These are phyloP conservation scores for Fagus crenata DNA, from an alignment of 306 rosid species.

Conservation along the genomic window DNA sequence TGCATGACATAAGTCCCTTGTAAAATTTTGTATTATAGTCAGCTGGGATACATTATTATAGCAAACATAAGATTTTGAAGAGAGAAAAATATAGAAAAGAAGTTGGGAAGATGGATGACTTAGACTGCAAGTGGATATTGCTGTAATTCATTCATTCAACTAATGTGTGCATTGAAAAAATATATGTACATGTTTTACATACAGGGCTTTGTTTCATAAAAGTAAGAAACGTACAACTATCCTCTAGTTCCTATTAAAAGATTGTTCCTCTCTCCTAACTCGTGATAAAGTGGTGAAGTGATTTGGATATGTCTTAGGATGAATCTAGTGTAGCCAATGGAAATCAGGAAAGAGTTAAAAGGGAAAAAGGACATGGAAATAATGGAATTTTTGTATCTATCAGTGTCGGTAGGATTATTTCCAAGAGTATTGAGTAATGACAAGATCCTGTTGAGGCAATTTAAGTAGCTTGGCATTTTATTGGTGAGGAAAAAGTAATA, in stretches of 20 bases:
- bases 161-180: not conserved
- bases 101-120: conserved; percentile 23
- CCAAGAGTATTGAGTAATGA: too few species aligned
- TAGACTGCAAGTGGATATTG: not conserved
- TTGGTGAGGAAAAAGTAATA: too few species aligned
- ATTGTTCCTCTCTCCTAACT: not conserved
- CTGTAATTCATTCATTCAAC: not conserved
- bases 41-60: conserved; percentile 27
- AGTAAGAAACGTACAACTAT: not conserved
- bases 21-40: conserved; percentile 37
- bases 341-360: not conserved
- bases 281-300: not conserved
- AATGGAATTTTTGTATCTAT: too few species aligned
- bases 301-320: not conserved
- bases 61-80: conserved; percentile 37
- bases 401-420: too few species aligned
- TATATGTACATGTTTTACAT: not conserved
- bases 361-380: not conserved
- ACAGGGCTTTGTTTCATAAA: not conserved
- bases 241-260: not conserved
- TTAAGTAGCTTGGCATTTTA: too few species aligned
- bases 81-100: conserved; percentile 25
- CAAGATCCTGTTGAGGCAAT: too few species aligned
- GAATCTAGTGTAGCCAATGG: not conserved
- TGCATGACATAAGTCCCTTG: conserved; percentile 40